These are phyloP conservation scores for Torrubiellomyces zombiae DNA, from an alignment of 2,329 filamentous ascomycete genomes.

Conservation along the genomic window DNA sequence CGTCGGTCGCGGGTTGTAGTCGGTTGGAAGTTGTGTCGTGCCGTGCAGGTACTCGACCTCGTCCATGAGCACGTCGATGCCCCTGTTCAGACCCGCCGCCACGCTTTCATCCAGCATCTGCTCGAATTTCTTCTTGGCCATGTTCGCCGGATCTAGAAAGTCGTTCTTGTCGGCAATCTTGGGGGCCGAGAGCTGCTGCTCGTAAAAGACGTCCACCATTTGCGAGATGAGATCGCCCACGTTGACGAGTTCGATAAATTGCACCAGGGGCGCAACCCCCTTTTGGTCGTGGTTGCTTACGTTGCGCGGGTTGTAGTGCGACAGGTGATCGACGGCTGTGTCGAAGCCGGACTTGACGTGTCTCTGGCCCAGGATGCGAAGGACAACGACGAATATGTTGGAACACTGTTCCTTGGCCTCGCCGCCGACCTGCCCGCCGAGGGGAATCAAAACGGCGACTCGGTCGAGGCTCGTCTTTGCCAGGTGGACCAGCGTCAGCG, in stretches of 20 bases:
- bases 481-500: conserved; percentile 71
- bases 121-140: conserved; percentile 97
- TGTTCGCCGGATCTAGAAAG: conserved; percentile 77
- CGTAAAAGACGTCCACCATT: conserved; percentile 98
- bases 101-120: conserved; percentile 97
- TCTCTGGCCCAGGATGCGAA: conserved; percentile 68
- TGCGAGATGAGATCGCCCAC: conserved; percentile 95
- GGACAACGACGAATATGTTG: conserved; percentile 68
- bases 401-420: conserved; percentile 81
- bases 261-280: conserved; percentile 80
- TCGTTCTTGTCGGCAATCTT: conserved; percentile 84
- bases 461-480: conserved; percentile 81
- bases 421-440: conserved; percentile 65
- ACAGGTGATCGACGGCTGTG: conserved; percentile 79
- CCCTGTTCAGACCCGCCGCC: conserved; percentile 87
- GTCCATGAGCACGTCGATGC: conserved; percentile 95
- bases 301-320: conserved; percentile 78
- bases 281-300: conserved; percentile 52
- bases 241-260: conserved; percentile 93
- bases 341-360: conserved; percentile 91
- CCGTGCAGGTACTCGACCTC: conserved; percentile 93
- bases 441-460: conserved; percentile 62
- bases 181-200: conserved; percentile 74
- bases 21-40: conserved; percentile 68
- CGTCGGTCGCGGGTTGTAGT: conserved; percentile 60